Conservation (phyloP, 106 monocot species). For the Dioscorea dumetorum region DNA sequence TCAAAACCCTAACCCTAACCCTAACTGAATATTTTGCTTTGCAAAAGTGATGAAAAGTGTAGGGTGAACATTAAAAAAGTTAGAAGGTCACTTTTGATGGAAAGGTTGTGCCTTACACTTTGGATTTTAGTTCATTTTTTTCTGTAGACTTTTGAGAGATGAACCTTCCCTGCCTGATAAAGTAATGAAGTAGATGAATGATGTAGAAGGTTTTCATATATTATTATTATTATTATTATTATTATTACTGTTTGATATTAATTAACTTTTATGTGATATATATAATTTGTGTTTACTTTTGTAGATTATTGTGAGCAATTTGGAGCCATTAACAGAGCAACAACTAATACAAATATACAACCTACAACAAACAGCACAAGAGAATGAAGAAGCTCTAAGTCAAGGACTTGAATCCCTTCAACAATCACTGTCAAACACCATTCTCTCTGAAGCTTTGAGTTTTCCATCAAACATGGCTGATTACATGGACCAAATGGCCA, state of each 20-base stretch:
- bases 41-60: too few relatives aligned
- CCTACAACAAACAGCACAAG: constrained; percentile 72
- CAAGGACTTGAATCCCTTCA: constrained; percentile 84
- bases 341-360: constrained; percentile 67
- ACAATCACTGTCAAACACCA: constrained; percentile 66
- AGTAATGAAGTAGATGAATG: constrained; percentile 8
- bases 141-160: too few relatives aligned
- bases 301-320: constrained; percentile 52
- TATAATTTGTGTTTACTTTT: neutral
- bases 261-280: too few relatives aligned
- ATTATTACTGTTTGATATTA: neutral
- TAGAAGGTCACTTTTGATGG: neutral
- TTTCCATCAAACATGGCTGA: constrained; percentile 70
- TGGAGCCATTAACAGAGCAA: constrained; percentile 80
- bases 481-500: constrained; percentile 89
- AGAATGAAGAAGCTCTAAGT: constrained; percentile 83
- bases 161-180: neutral
- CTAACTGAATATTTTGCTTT: too few relatives aligned
- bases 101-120: neutral
- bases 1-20: neutral
- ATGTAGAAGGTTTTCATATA: neutral
- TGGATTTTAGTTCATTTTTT: too few relatives aligned
- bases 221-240: too few relatives aligned
- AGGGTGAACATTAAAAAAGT: too few relatives aligned
- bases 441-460: constrained; percentile 59